A percentile compares a stretch with the other conserved stretches of the same genome.
Conservation (phyloP, 1,139 yeast species). For the Hansenula sp. region DNA sequence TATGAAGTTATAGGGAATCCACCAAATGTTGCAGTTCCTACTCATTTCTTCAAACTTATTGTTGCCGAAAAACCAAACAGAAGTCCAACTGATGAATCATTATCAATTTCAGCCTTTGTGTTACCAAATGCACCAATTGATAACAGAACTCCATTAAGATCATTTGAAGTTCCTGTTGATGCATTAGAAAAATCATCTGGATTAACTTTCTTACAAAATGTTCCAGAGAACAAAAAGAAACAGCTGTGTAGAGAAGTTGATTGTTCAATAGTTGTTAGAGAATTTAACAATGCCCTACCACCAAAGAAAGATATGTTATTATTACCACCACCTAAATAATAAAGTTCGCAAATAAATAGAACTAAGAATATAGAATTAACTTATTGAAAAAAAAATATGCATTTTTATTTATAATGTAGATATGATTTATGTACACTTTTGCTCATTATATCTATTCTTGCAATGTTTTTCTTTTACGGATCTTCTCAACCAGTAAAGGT, state of each 20-base stretch:
- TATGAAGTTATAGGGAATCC: constrained; percentile 97
- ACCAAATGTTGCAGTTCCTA: constrained; percentile 94
- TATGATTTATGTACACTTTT: too few species aligned
- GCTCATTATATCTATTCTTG: too few species aligned
- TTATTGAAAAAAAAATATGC: neutral
- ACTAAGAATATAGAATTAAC: neutral
- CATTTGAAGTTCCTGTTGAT: constrained; percentile 84
- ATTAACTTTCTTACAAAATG: constrained; percentile 67
- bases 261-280: constrained; percentile 82
- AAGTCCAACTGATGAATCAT: constrained; percentile 35
- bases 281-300: constrained; percentile 54
- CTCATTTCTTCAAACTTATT: constrained; percentile 88
- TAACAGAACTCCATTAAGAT: constrained; percentile 64
- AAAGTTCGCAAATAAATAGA: neutral
- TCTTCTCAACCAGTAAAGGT: too few species aligned
- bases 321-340: constrained; percentile 33
- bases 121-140: constrained; percentile 78
- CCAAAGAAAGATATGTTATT: constrained; percentile 24
- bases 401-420: neutral
- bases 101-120: constrained; percentile 89
- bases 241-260: constrained; percentile 75
- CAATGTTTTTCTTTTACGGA: too few species aligned
- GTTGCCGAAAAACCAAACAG: constrained; percentile 65
- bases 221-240: constrained; percentile 55
- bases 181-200: constrained; percentile 89